Percentiles rank a stretch among this genome's conserved stretches.
Conservation (phyloP, 2,329 filamentous ascomycete species). For the Talaromyces amestolkiae region DNA sequence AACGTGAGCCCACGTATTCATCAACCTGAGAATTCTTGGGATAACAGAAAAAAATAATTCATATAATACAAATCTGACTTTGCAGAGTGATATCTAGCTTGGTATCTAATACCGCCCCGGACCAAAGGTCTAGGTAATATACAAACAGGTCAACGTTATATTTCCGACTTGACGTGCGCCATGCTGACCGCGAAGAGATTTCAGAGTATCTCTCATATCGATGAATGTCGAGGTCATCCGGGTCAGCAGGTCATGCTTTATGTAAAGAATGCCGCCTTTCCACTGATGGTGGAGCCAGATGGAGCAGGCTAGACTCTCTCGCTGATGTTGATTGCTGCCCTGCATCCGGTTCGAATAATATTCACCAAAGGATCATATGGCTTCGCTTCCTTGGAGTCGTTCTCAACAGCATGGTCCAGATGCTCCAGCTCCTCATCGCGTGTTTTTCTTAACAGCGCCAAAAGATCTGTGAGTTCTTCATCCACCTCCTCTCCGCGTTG, state of each 20-base stretch:
- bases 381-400: constrained; percentile 85
- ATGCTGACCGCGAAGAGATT: neutral
- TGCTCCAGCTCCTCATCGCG: constrained; percentile 96
- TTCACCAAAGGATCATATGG: constrained; percentile 87
- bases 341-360: constrained; percentile 84
- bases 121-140: neutral
- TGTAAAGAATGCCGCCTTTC: neutral
- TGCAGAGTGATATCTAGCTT: neutral
- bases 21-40: too few species aligned
- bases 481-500: constrained; percentile 75
- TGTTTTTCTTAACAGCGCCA: constrained; percentile 74
- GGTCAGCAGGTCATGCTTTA: neutral
- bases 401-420: constrained; percentile 88
- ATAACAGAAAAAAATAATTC: too few species aligned
- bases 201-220: neutral
- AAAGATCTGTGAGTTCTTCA: constrained; percentile 69
- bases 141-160: neutral
- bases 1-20: too few species aligned
- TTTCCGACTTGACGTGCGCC: neutral
- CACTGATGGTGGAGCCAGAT: neutral
- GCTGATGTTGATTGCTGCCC: constrained; percentile 86
- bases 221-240: neutral
- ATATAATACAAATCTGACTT: neutral
- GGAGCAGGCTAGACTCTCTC: constrained; percentile 40
- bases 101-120: neutral